Evolutionary conservation across 495 filamentous ascomycete genomes (phyloP), one percentile per base, ranked within the genome.

Genomic region (Symbiotaphrina buchneri): DNA sequence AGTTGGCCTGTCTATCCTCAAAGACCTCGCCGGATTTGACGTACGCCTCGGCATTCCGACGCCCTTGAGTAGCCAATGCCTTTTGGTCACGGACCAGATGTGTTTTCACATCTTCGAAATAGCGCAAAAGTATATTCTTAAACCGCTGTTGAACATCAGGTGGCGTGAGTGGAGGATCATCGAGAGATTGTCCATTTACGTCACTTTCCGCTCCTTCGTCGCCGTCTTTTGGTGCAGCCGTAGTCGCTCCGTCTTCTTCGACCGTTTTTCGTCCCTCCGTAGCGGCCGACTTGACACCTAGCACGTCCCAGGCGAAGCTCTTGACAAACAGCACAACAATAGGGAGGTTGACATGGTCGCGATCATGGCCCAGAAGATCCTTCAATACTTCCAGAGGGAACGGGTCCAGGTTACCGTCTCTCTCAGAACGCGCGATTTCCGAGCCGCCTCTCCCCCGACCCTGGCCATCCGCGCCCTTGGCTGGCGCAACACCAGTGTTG

Each of bases 21-120:
- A 99, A 99, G 26, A 99, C 84, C 44, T 99, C 87, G 10, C 87
- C 87, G 25, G 90, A 95, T 45, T 92, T 93, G 40, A 99, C 81
- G 46, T 99, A 99, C 4, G 85, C 87, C 48, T 99, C 87, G 2
- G 90, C 83, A 55, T 99, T 94, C 29, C 84, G 82, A 35, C 80
- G 76, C 28, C 72, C 77, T 51, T 99, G 87, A 16, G 56, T 60
- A 35, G 64, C 61, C 21, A 95, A 69, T 5, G 72, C 69, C 50
- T 85, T 81, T 45, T 99, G 87, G 41, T 95, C 85, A 4, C 75
- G 74, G 27, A 87, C 47, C 17, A 99, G 62, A 50, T 95, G 87
- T 4, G 61, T 51, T 49, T 87, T 93, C 47, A 94, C 77, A 44
- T 91, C 85, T 33, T 94, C 83, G 38, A 95, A 72, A 40, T 99